Base-by-base conservation (phyloP, 306 rosid genomes). In the Malus sylvestris region DNA sequence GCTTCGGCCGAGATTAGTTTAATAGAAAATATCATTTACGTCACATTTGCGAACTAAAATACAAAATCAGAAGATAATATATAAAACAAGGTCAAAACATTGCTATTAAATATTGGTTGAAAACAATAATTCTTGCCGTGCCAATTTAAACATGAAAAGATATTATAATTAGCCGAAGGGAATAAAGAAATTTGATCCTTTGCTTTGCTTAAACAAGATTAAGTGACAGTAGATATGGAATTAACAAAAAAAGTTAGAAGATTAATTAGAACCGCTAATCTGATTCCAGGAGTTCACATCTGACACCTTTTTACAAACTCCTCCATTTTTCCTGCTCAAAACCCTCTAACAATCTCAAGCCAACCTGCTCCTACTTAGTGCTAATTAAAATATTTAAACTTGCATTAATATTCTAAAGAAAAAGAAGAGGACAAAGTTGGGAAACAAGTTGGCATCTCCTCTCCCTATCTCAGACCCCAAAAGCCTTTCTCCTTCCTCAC, bases 401-500 rank as follows among this genome's bases (percentile, higher is more conserved):
- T 76, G 78, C 85, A 91, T 86, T 82, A 84, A 81, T 83, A 83
- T 18, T 52, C 9, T 38, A 38, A 4, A 16, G 83, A 62, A 14
- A 22, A 4, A 58, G 14, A 76, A 86, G 86, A 83, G 52, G 87
- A 87, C 89, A 88, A 79, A 78, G 76, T 71, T 76, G 66, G 66
- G 63, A 82, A 82, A 83, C 81, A 77, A 51, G 79, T 73, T 14
- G 38, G 33, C 40, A 62, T 29, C 35, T 27, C 8, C 38, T 80
- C 79, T 77, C 67, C 66, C 76, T 85, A 86, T 85, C 93, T 82
- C 79, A 79, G 23, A 49, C 86, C 87, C 79, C 78, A 86, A 66
- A 88, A 86, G 32, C 90, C 95, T 30, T 62, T 78, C 71, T 78
- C 90, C 88, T 79, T 82, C 86, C 86, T 88, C 95, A 89, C 95